Conservation (phyloP, 2,329 filamentous ascomycete genomes). For the Colletotrichum tropicale region DNA sequence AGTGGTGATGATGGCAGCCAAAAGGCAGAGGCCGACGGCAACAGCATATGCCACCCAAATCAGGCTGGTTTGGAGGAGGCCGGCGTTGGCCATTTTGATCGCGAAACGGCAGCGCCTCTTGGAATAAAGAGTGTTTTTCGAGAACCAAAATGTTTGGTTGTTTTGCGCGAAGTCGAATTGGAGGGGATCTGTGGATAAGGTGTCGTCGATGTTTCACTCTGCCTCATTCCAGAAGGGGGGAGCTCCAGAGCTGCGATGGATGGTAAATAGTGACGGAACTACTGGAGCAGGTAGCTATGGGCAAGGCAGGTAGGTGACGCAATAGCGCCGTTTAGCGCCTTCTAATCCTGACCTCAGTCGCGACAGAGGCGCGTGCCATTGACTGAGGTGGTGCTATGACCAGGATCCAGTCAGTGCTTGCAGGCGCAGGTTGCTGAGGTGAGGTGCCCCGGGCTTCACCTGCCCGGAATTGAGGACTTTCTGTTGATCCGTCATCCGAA, state of each 20-base stretch:
- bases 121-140: background rate
- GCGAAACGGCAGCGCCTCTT: background rate
- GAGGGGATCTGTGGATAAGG: background rate
- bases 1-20: conserved; percentile 82
- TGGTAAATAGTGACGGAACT: background rate
- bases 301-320: background rate
- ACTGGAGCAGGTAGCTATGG: background rate
- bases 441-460: background rate
- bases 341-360: background rate
- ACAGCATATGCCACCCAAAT: conserved; percentile 96
- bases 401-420: background rate
- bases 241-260: conserved; percentile 1
- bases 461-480: background rate
- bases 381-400: background rate
- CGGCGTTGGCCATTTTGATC: conserved; percentile 45
- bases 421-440: background rate
- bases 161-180: background rate
- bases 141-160: background rate
- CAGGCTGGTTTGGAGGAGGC: conserved; percentile 81
- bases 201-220: conserved; percentile 8
- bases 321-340: background rate
- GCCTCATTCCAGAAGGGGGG: background rate
- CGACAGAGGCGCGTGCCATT: background rate
- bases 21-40: conserved; percentile 76
- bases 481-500: background rate